Evolutionary conservation across 106 monocot species (phyloP).

Genomic region (Cymbidium sinense): DNA sequence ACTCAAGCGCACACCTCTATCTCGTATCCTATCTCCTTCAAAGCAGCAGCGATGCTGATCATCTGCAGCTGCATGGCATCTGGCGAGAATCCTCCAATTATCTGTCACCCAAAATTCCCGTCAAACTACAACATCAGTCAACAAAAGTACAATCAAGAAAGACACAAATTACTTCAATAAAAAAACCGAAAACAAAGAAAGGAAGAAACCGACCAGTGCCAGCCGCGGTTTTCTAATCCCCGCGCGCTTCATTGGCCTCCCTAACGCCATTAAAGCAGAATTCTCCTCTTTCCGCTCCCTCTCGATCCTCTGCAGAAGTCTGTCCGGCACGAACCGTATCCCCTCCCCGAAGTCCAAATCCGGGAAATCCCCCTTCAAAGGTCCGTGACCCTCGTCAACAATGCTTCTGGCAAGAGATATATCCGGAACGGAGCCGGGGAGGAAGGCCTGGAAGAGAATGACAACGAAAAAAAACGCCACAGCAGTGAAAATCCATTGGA

Average conservation of each 20-base stretch:
- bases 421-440: constrained; percentile 45
- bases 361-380: constrained; percentile 10
- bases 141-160: background rate
- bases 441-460: constrained; percentile 43
- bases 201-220: constrained; percentile 34
- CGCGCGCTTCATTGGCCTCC: constrained; percentile 22
- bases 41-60: constrained; percentile 43
- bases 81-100: constrained; percentile 36
- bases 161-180: background rate
- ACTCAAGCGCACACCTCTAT: constrained; percentile 32
- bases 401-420: background rate
- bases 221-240: constrained; percentile 40
- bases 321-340: constrained; percentile 42
- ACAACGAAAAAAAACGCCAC: constrained; percentile 59
- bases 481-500: constrained; percentile 41
- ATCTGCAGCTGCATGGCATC: constrained; percentile 55
- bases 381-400: constrained; percentile 20
- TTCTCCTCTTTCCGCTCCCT: constrained; percentile 41
- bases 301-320: constrained; percentile 47
- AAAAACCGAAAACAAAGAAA: background rate
- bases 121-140: background rate
- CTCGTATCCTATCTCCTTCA: constrained; percentile 57
- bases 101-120: constrained; percentile 20
- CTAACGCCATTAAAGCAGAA: constrained; percentile 15
- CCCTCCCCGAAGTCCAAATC: constrained; percentile 60